Evolutionary conservation across 345 rosid genomes (phyloP), one percentile per base, ranked within the genome.

Genomic region (Acer saccharum): DNA sequence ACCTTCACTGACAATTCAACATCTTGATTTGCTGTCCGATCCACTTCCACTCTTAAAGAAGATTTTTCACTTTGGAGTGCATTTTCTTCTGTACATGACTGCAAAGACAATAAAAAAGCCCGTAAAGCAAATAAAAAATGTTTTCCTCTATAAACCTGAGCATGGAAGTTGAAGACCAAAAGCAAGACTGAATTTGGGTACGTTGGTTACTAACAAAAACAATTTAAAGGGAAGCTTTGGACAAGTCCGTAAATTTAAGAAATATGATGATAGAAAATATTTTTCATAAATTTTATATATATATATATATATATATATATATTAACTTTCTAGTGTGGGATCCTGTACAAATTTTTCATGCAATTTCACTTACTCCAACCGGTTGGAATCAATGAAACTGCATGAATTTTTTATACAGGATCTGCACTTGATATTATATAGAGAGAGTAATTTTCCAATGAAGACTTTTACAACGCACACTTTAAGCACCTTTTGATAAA

Each of bases 1-100:
- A 90, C 97, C 87, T 89, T 88, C 68, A 90, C 79, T 62, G 95
- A 89, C 75, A 89, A 66, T 81, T 82, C 87, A 83, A 80, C 84
- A 69, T 89, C 92, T 79, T 75, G 83, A 74, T 82, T 87, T 64
- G 84, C 76, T 57, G 81, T 89, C 68, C 90, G 52, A 75, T 91
- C 93, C 81, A 90, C 85, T 72, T 87, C 90, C 65, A 87, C 78
- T 68, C 76, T 83, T 80, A 87, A 89, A 32, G 88, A 84, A 46
- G 87, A 35, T 50, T 58, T 87, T 79, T 81, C 87, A 83, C 76
- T 64, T 76, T 84, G 88, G 81, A 66, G 79, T 46, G 55, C 76
- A 77, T 72, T 87, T 64, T 81, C 78, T 76, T 82, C 90, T 23
- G 52, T 69, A 65, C 74, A 72, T 21, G 83, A 68, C 93, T 88